Evolutionary conservation across 495 filamentous ascomycete species (phyloP).

Genomic region (Lasiosphaeria hispida): DNA sequence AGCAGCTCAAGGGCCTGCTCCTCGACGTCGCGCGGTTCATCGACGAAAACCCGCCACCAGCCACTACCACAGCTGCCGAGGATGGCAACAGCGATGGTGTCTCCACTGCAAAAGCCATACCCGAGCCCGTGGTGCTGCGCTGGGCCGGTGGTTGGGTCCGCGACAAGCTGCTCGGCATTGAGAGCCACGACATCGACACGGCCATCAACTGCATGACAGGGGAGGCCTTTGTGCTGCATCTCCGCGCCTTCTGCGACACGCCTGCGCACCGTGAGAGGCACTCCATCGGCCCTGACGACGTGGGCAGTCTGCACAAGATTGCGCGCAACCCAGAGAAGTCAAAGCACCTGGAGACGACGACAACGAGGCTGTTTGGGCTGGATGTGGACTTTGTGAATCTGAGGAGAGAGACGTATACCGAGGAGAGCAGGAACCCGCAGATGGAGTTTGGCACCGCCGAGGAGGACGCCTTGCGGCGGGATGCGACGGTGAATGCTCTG

Average conservation of each 20-base stretch:
- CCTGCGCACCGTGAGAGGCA: conserved; percentile 41
- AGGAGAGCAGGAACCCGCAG: conserved; percentile 81
- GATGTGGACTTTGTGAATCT: conserved; percentile 95
- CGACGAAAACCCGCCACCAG: conserved; percentile 34
- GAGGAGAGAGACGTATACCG: conserved; percentile 82
- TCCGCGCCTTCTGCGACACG: conserved; percentile 51
- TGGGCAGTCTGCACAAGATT: conserved; percentile 70
- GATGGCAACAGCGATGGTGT: not conserved
- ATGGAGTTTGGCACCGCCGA: conserved; percentile 92
- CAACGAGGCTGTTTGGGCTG: conserved; percentile 77
- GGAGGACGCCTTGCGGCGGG: conserved; percentile 85
- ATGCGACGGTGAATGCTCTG: conserved; percentile 92
- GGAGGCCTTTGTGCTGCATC: conserved; percentile 70
- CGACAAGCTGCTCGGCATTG: conserved; percentile 82
- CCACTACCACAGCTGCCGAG: conserved; percentile 25
- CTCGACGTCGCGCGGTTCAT: conserved; percentile 73
- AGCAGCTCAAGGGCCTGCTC: conserved; percentile 65
- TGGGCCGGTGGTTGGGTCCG: conserved; percentile 99
- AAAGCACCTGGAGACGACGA: conserved; percentile 94
- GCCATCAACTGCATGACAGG: conserved; percentile 96
- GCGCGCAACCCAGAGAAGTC: conserved; percentile 93
- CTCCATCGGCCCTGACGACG: conserved; percentile 50
- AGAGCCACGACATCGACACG: conserved; percentile 89
- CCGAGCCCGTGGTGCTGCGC: conserved; percentile 63
- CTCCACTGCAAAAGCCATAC: not conserved